Percentiles rank a stretch among this genome's conserved stretches.
Conservation (phyloP, 2,329 filamentous ascomycete species). For the Bisporella sp. region DNA sequence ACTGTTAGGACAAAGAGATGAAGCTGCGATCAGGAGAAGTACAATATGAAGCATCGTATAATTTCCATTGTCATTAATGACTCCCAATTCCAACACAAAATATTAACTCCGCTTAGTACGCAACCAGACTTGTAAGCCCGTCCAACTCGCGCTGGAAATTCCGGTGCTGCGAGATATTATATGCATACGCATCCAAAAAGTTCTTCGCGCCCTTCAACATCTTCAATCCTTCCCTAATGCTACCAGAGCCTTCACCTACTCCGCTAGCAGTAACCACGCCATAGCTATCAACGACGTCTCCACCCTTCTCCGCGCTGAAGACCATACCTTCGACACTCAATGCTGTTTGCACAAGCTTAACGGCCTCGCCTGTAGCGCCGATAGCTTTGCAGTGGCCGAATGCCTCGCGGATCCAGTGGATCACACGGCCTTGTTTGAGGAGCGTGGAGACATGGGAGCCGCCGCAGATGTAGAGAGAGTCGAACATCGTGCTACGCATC, state of each 20-base stretch:
- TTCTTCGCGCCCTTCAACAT: constrained; percentile 61
- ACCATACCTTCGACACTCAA: constrained; percentile 38
- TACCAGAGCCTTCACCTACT: constrained; percentile 38
- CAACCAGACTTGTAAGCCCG: constrained; percentile 58
- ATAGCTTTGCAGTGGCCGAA: constrained; percentile 79
- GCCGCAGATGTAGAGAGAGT: constrained; percentile 70
- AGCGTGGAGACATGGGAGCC: constrained; percentile 58
- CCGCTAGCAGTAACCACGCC: constrained; percentile 65
- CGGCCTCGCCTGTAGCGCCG: constrained; percentile 66
- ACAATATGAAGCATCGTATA: too few relatives aligned
- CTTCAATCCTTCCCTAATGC: constrained; percentile 52
- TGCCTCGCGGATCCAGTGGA: constrained; percentile 73
- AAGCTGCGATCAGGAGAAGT: too few relatives aligned
- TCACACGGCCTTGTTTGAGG: constrained; percentile 60
- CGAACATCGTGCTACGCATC: constrained; percentile 74
- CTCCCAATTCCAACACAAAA: too few relatives aligned
- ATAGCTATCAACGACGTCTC: constrained; percentile 57
- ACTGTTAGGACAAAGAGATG: too few relatives aligned
- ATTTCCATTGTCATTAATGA: too few relatives aligned
- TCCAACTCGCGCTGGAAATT: constrained; percentile 70
- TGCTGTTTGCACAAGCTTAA: constrained; percentile 50
- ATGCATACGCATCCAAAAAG: constrained; percentile 67
- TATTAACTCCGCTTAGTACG: constrained; percentile 42
- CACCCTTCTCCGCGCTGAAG: constrained; percentile 30
- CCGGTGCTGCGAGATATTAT: constrained; percentile 62